Conservation (phyloP, 345 rosid species). For the Carallia brachiata region DNA sequence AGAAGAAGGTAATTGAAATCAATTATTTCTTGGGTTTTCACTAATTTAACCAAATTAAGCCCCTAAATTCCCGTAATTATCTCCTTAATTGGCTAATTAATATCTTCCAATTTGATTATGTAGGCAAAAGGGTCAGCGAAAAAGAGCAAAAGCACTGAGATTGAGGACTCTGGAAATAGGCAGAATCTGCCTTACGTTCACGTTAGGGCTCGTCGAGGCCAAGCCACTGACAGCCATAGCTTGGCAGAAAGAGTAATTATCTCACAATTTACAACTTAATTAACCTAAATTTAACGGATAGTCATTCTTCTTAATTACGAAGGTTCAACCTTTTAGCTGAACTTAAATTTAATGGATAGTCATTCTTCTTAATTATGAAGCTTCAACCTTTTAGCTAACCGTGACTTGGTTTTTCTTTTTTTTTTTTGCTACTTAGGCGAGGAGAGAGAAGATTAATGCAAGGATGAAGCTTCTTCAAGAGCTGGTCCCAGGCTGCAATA, state of each 20-base stretch:
- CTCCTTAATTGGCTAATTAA: not conserved
- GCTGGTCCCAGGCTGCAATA: constrained; percentile 82
- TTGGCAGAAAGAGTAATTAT: constrained; percentile 65
- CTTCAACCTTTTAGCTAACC: not conserved
- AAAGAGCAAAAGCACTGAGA: constrained; percentile 41
- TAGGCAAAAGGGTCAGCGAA: constrained; percentile 45
- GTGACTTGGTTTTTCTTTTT: constrained; percentile 1
- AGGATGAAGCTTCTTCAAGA: constrained; percentile 77
- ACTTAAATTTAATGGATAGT: constrained; percentile 1
- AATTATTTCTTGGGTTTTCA: not conserved
- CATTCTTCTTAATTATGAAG: not conserved
- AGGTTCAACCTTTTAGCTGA: not conserved
- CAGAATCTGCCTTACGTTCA: constrained; percentile 73
- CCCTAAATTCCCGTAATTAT: not conserved
- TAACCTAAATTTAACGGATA: constrained; percentile 7
- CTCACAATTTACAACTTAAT: constrained; percentile 9
- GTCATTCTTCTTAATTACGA: not conserved
- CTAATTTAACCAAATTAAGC: not conserved
- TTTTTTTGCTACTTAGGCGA: constrained; percentile 39
- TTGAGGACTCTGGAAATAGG: constrained; percentile 39
- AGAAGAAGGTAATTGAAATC: constrained; percentile 44
- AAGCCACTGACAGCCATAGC: constrained; percentile 82
- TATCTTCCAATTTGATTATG: not conserved
- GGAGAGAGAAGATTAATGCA: constrained; percentile 75
- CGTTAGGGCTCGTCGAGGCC: constrained; percentile 78